Evolutionary conservation across 139 green algal species (phyloP), one percentile per base, ranked within the genome.

Genomic region (Dunaliella primolecta): DNA sequence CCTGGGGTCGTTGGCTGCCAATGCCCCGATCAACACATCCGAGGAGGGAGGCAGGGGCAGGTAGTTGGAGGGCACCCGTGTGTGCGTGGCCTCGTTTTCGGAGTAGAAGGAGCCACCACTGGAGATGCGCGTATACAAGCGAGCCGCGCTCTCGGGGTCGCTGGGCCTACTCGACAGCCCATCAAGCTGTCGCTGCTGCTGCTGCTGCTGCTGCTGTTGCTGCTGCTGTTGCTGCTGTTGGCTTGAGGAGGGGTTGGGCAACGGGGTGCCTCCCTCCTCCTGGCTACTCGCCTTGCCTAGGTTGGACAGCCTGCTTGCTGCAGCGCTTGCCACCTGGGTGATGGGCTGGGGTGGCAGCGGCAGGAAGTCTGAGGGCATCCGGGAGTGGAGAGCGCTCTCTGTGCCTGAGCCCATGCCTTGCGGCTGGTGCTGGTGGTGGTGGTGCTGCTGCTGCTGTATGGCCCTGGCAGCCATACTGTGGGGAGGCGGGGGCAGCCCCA

Each of bases 21-120:
- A 46, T 46, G 77, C 77, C 27, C 29, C 77, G 29, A 46, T 35
- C 77, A 81, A 46, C 24, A 96, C 95, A 25, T 92, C 93, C 30
- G 85, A 89, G 0, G 92, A 91, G 70, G 95, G 91, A 0, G 90
- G 86, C 56, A 87, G 81, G 30, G 90, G 92, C 84, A 97, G 83
- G 36, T 81, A 31, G 29, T 96, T 84, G 2, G 77, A 46, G 0
- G 91, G 90, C 37, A 95, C 71, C 0, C 91, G 92, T 57, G 15
- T 15, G 46, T 86, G 31, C 2, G 56, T 33, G 15, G 55, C 32
- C 93, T 97, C 95, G n/a, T 89, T 94, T 37, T 85, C 85, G 3
- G 94, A 93, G 81, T 96, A 88, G 46, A 90, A 91, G 46, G 0
- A 96, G 85, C 1, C 46, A 15, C 46, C 46, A 64, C 46, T 64